Evolutionary conservation across 495 filamentous ascomycete genomes (phyloP), one percentile per base, ranked within the genome.

Genomic region (Lepidopterella palustris): DNA sequence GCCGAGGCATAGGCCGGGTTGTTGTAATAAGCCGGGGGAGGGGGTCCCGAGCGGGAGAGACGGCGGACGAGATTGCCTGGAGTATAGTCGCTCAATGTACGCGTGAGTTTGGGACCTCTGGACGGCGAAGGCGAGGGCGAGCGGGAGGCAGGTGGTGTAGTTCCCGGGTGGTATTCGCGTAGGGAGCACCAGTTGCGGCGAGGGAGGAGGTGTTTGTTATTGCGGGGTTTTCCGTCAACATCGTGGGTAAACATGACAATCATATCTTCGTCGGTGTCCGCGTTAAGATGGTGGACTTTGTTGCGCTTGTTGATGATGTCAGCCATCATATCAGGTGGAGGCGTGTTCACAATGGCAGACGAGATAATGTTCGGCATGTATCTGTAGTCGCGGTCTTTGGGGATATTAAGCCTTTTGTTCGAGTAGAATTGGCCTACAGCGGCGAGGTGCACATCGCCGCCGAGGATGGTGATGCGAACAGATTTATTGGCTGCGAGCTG

Each of bases 371-470:
- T 87, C 18, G 87, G 87, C 83, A 97, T 97, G 70, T 98, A 98
- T 57, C 93, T 84, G 72, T 90, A 89, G 72, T 98, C 93, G 42
- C 82, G 80, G 70, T 96, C 88, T 62, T 90, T 90, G 15, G 87
- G 74, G 40, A 96, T 75, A 23, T 82, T 79, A 29, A 93, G 76
- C 63, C 86, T 87, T 1, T 88, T 84, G 63, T 90, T 95, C 1
- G 90, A 92, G 71, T 91, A 96, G 78, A 98, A 97, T 63, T 95
- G 89, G 2, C 95, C 93, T 26, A 97, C 80, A 0, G 91, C 93
- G 4, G 87, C 92, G 10, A 98, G 78, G 72, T 97, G 92, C 13
- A 97, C 93, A 74, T 98, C 95, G 54, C 93, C 88, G 70, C 87
- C 86, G 45, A 92, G 75, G 59, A 92, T 95, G 2, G 92, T 96